These are phyloP conservation scores for Scedosporium dehoogii DNA, from an alignment of 2,329 filamentous ascomycete species.

Conservation along the genomic window DNA sequence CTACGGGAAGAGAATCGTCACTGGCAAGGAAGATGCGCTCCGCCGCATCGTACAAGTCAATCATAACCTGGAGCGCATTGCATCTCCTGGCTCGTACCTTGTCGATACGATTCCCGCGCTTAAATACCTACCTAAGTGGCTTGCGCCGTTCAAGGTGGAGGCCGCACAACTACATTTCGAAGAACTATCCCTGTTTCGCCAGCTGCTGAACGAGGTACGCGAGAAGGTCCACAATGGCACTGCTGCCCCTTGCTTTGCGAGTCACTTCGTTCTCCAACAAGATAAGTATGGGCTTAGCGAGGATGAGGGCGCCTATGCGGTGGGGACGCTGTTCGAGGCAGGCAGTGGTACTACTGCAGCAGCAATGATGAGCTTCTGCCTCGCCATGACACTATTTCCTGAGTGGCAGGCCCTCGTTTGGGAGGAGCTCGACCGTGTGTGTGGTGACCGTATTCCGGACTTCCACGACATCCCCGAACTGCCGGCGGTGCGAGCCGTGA, in stretches of 20 bases:
- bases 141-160: not conserved
- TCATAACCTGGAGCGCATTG: not conserved
- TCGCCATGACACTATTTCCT: slow-evolving; percentile 20
- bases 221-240: not conserved
- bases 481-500: slow-evolving; percentile 26
- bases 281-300: not conserved
- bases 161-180: not conserved
- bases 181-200: not conserved
- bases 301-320: not conserved
- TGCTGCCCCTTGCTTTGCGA: not conserved
- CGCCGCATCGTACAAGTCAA: not conserved
- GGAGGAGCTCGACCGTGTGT: slow-evolving; percentile 28
- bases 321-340: not conserved
- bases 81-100: not conserved
- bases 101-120: not conserved
- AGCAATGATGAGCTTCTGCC: slow-evolving; percentile 16
- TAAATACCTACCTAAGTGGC: not conserved
- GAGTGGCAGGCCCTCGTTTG: slow-evolving; percentile 24
- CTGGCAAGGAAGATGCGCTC: not conserved
- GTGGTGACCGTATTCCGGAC: slow-evolving; percentile 24
- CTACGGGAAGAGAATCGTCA: not conserved
- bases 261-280: not conserved
- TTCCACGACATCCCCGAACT: slow-evolving; percentile 25
- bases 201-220: not conserved
- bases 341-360: not conserved